Base-by-base conservation (phyloP, 2,329 filamentous ascomycete genomes). In the Penicillium psychrosexuale region DNA sequence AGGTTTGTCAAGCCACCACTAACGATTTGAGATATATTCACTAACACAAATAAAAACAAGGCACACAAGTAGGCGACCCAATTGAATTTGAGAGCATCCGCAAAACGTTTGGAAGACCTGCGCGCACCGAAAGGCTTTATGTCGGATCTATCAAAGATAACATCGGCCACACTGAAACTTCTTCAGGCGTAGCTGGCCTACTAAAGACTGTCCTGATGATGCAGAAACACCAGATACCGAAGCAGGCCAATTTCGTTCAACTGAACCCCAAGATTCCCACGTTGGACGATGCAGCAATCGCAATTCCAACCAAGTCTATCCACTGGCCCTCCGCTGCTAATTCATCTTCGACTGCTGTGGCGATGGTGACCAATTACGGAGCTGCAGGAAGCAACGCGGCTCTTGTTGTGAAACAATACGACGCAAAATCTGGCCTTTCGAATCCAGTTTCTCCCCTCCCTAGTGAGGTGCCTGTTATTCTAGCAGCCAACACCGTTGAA, bases 361-460 rank as follows among this genome's bases (percentile, higher is more conserved):
- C 65, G 0, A 38, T 66, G 22, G 65, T 71, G 7, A 71, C 66
- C 24, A 70, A 69, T 19, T 69, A 69, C 28, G 69, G 69, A 5
- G 69, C 69, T 5, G 62, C 64, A 3, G 69, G 69, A 15, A 64
- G 58, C 9, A 63, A 69, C 55, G 59, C 63, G 3, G 54, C 64
- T 5, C 24, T 75, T 65, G 68, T 70, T 3, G 55, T 70, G 8
- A 65, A 62, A 0, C 15, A 54, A 40, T 36, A 51, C 56, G 28
- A 50, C 56, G 1, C 59, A 59, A 42, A 51, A n/a, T 51, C 12
- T 17, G 9, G 12, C 11, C 11, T 12, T 31, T 31, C 11, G 12
- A 31, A 31, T 31, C 30, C 11, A 31, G 30, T 12, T 12, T 31
- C 30, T 12, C 30, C 11, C 30, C 30, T 12, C 11, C 11, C 30